Percentiles rank a stretch among this genome's conserved stretches.
These are phyloP conservation scores for Apiospora aurea DNA, from an alignment of 2,329 filamentous ascomycete species.

Conservation along the genomic window DNA sequence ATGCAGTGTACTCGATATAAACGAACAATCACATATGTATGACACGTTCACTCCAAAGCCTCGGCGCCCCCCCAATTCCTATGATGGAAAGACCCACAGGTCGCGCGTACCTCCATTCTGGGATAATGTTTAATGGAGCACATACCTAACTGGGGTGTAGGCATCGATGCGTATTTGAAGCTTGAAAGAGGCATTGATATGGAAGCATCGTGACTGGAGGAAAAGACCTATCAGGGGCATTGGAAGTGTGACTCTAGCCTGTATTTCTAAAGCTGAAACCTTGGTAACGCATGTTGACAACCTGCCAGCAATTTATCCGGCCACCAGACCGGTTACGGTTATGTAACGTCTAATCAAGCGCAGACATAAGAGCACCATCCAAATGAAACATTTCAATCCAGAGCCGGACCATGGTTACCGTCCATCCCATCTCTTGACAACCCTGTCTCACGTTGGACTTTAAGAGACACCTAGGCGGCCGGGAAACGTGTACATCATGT, in stretches of 20 bases:
- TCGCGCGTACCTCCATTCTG: neutral
- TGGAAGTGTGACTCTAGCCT: neutral
- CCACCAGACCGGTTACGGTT: neutral
- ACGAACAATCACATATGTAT: neutral
- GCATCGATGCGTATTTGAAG: neutral
- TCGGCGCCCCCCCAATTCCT: neutral
- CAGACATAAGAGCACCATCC: neutral
- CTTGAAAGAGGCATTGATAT: neutral
- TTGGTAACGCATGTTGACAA: neutral
- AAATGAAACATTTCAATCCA: neutral
- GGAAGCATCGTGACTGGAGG: conserved; percentile 6
- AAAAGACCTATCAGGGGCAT: neutral
- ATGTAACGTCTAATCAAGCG: neutral
- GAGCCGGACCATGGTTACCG: neutral
- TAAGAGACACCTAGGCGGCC: neutral
- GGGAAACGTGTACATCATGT: neutral
- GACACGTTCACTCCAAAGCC: neutral
- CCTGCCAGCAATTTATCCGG: conserved; percentile 4
- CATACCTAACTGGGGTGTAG: neutral
- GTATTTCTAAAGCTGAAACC: neutral
- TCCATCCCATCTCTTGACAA: neutral
- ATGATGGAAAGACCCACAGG: neutral
- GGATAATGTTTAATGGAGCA: neutral
- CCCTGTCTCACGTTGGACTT: neutral
- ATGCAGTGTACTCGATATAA: neutral